Base-by-base conservation (phyloP, 2,329 filamentous ascomycete species). In the Trichoderma oligosporum region DNA sequence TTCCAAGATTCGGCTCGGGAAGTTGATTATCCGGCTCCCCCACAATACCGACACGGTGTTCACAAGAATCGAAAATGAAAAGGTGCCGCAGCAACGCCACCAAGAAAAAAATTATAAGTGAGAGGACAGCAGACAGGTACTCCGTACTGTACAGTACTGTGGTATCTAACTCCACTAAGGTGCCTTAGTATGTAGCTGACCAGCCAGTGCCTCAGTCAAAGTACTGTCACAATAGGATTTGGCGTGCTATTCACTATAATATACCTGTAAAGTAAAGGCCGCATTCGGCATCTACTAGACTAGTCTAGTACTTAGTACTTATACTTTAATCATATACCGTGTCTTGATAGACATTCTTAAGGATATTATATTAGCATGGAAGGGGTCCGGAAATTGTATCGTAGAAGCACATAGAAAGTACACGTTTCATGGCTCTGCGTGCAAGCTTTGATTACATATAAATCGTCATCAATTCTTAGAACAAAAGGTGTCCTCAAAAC, bases 31-130 rank as follows among this genome's bases (percentile, higher is more conserved):
- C 69, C 67, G 66, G 65, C 62, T 58, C 60, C 57, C 55, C 48
- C 53, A 55, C 56, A 58, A 33, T 63, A 58, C 64, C 68, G 68
- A 68, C 69, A 71, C 68, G 49, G 69, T 71, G 69, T 71, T 71
- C 69, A 65, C 66, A 65, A 63, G 60, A 48, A 42, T 24, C 11
- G 22, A 24, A 48, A n/a, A n/a, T n/a, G n/a, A n/a, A n/a, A n/a
- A n/a, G 27, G 27, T 31, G 11, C 27, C 27, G 27, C 27, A 31
- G 27, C n/a, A n/a, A 48, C 33, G 38, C 29, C 39, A 36, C 52
- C 46, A 35, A 35, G 6, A 33, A 41, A 46, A 31, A 33, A 44
- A 31, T 35, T 49, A 35, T 35, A 41, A 31, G 24, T 33, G 25
- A 42, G 4, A 27, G 18, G 24, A 29, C 18, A 48, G 3, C n/a